A percentile compares a stretch with the other conserved stretches of the same genome.
phyloP scores from a whole-genome alignment of 352 stramenopile genomes.

The Phytophthora hibernalis region DNA sequence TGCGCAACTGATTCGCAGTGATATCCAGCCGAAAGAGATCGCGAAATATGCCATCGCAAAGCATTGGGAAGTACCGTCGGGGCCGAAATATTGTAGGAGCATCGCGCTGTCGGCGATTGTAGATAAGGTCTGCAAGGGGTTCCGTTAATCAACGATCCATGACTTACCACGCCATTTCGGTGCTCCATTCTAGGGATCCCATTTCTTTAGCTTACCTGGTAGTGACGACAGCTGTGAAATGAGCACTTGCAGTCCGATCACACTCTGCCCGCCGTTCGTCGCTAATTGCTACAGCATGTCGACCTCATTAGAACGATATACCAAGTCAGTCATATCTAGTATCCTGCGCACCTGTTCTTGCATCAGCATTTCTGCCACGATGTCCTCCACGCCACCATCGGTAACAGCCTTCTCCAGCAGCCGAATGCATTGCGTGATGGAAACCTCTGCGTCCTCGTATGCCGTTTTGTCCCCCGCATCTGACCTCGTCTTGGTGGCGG shows the following conservation, averaged over 20 bases:
- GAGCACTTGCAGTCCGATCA: slow-evolving; percentile 44
- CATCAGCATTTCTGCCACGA: slow-evolving; percentile 48
- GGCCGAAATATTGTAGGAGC: slow-evolving; percentile 58
- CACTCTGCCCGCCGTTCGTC: slow-evolving; percentile 10
- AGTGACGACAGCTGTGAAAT: slow-evolving; percentile 53
- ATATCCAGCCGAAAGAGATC: slow-evolving; percentile 13
- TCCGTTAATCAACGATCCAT: background rate
- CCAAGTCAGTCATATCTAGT: background rate
- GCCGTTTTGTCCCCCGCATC: slow-evolving; percentile 1
- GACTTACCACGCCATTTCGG: background rate
- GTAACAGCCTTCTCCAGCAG: slow-evolving; percentile 49
- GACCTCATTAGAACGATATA: background rate
- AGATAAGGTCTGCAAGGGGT: slow-evolving; percentile 53
- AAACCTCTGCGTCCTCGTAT: slow-evolving; percentile 43
- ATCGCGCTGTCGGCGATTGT: slow-evolving; percentile 60
- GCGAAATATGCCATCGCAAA: slow-evolving; percentile 56
- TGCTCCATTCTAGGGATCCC: background rate
- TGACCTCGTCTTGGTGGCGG: slow-evolving; percentile 19
- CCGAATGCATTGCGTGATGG: slow-evolving; percentile 52
- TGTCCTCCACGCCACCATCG: slow-evolving; percentile 31
- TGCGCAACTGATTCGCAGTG: slow-evolving; percentile 10
- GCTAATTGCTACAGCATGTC: slow-evolving; percentile 19
- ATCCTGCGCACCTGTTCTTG: slow-evolving; percentile 36
- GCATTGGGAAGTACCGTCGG: slow-evolving; percentile 48
- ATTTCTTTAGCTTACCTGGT: slow-evolving; percentile 44